phyloP scores from a whole-genome alignment of 495 filamentous ascomycete genomes.

The Viridothelium virens region DNA sequence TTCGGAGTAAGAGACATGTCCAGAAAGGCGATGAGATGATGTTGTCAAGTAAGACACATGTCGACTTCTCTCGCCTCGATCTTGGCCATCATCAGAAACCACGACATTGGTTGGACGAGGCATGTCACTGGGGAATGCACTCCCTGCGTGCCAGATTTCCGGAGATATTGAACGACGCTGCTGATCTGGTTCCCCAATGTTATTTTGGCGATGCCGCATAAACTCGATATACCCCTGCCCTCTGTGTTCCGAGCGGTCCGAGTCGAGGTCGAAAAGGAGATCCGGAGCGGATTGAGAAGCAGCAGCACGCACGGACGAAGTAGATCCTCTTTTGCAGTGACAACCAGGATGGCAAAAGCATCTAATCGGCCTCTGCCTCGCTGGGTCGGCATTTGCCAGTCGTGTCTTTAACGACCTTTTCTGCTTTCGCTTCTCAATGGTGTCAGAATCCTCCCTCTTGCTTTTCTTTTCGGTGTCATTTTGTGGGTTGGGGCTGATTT shows the following conservation, averaged over 20 bases:
- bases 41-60: neutral
- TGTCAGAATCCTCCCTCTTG: neutral
- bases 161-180: neutral
- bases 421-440: neutral
- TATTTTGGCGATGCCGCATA: neutral
- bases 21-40: neutral
- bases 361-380: neutral
- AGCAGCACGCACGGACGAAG: neutral
- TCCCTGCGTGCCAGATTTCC: neutral
- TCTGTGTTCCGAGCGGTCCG: neutral
- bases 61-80: constrained; percentile 6
- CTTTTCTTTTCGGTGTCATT: neutral
- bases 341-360: neutral
- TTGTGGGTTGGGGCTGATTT: neutral
- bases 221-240: neutral
- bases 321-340: neutral
- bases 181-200: neutral
- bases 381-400: neutral
- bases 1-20: neutral
- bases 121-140: neutral
- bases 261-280: neutral
- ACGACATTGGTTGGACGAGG: neutral
- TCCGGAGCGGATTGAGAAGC: neutral
- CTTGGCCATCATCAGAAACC: neutral
- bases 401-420: neutral